Conservation (phyloP, 1,284 basidiomycete genomes). For the Tetrapyrgos nigripes region DNA sequence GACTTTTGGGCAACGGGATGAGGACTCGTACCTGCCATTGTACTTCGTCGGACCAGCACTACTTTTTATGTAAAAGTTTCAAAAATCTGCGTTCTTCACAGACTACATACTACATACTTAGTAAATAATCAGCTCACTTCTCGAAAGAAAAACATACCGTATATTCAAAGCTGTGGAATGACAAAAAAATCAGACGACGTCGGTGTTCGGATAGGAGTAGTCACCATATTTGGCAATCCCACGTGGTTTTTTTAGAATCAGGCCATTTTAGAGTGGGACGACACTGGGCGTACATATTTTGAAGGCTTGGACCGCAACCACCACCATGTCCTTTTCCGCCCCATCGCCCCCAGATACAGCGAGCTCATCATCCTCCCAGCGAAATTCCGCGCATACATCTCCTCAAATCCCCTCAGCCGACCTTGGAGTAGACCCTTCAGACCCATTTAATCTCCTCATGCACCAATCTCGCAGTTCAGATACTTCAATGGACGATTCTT, state of each 20-base stretch:
- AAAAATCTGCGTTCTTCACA: too few relatives aligned
- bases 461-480: constrained; percentile 43
- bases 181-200: too few relatives aligned
- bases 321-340: constrained; percentile 15
- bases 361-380: constrained; percentile 6
- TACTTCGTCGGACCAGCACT: too few relatives aligned
- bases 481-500: constrained; percentile 40
- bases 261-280: not conserved
- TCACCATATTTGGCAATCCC: too few relatives aligned
- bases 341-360: constrained; percentile 9
- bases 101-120: too few relatives aligned
- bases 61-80: too few relatives aligned
- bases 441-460: constrained; percentile 61
- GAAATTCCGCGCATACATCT: constrained; percentile 3
- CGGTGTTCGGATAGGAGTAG: too few relatives aligned
- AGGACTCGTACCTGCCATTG: too few relatives aligned
- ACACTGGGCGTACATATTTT: not conserved
- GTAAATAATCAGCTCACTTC: too few relatives aligned
- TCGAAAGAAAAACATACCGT: too few relatives aligned
- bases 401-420: constrained; percentile 29
- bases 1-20: too few relatives aligned
- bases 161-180: too few relatives aligned
- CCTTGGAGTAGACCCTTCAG: constrained; percentile 52
- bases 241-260: not conserved
- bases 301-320: constrained; percentile 1